Percentiles rank a stretch among this genome's conserved stretches.
Conservation (phyloP, 202 grass and related monocot genomes). For the Setaria italica region DNA sequence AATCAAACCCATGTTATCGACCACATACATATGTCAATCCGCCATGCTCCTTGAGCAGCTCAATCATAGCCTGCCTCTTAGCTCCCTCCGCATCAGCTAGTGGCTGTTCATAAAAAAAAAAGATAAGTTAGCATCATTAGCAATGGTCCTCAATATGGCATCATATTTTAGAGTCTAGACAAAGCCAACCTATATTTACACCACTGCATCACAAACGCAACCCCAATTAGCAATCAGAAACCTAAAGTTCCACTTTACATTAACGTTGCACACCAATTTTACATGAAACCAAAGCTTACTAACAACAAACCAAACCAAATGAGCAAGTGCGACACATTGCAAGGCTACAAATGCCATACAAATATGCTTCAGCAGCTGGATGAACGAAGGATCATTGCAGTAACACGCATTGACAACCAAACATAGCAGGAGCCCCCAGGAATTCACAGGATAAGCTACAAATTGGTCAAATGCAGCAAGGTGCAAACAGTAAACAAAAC, state of each 20-base stretch:
- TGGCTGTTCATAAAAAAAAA: constrained; percentile 60
- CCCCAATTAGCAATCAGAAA: constrained; percentile 1
- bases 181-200: background rate
- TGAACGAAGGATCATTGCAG: constrained; percentile 20
- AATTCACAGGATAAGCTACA: background rate
- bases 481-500: background rate
- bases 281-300: background rate
- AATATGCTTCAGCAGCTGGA: background rate
- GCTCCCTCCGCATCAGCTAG: constrained; percentile 95
- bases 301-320: background rate
- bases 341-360: background rate
- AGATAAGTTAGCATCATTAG: constrained; percentile 26
- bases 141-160: background rate
- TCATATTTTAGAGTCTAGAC: background rate
- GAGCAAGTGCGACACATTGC: background rate
- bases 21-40: constrained; percentile 84
- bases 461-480: background rate
- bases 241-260: background rate
- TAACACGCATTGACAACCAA: background rate
- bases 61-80: constrained; percentile 75
- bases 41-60: constrained; percentile 82
- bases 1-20: constrained; percentile 28
- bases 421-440: background rate
- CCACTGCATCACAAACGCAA: constrained; percentile 4
- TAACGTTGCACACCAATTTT: constrained; percentile 7